Base-by-base conservation (phyloP, 1,284 basidiomycete species). In the Microbotryum intermedium region DNA sequence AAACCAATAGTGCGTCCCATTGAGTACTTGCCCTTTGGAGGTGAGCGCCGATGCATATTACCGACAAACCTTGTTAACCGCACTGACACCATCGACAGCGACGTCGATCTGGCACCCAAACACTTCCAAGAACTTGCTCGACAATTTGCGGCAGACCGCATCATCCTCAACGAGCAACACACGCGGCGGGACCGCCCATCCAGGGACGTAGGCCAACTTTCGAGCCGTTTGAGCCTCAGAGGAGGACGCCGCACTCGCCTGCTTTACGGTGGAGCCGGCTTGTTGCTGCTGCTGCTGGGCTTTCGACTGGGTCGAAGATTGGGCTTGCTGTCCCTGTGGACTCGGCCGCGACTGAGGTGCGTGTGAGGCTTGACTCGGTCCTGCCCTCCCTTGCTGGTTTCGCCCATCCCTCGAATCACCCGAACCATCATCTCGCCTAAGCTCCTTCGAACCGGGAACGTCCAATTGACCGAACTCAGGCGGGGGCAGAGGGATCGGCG, bases 111-210 rank as follows among this genome's bases (percentile, higher is more conserved):
- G 84, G 74, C 92, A 97, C 53, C 93, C 93, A 75, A 94, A 94
- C 52, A 97, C 87, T 76, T 95, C 87, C 72, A 97, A 75, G 74
- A 97, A 95, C 77, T 94, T 95, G 79, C 84, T 88, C 66, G 87
- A 87, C 60, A 97, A 76, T 71, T 85, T 86, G 56, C 93, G 77
- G 73, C 86, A 92, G 26, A 97, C 90, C 18, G 87, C 87, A 72
- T 97, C 93, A 74, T 97, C 93, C 73, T 97, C 93, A 20, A 97
- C 93, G 5, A 97, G 81, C 56, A 97, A 76, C 55, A 97, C 92
- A 2, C 73, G 68, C 5, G 76, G 76, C 16, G 74, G 74, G 3
- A 74, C 71, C 0, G 74, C 69, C 72, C 71, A 73, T 4, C 67
- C 87, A 0, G 91, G 90, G 0, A 91, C 87, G 70, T 89, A 88